phyloP scores from a whole-genome alignment of 1,284 basidiomycete species.

The Cystobasidium slooffiae region DNA sequence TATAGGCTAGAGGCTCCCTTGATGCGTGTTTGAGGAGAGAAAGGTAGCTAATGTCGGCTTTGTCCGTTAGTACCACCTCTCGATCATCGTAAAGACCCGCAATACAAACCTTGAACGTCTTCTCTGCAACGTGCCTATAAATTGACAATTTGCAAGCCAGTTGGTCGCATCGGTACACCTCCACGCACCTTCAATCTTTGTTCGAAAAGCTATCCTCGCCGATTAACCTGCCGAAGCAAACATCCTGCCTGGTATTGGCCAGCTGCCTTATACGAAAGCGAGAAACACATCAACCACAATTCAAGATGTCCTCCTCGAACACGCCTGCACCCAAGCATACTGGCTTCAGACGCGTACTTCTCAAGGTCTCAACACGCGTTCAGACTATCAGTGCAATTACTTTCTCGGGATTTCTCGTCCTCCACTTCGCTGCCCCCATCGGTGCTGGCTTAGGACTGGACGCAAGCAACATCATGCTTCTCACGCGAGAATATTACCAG shows the following conservation, averaged over 20 bases:
- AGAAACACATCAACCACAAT: not conserved
- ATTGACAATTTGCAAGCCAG: no score
- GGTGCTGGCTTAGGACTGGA: conserved; percentile 44
- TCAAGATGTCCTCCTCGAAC: not conserved
- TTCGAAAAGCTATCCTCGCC: no score
- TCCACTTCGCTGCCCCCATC: conserved; percentile 49
- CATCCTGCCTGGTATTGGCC: conserved; percentile 1
- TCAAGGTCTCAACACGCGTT: conserved; percentile 25
- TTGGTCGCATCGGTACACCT: no score
- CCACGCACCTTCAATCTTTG: no score
- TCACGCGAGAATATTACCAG: conserved; percentile 52
- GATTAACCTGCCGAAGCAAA: no score
- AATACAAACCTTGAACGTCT: no score
- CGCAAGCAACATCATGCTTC: conserved; percentile 47
- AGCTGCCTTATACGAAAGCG: not conserved
- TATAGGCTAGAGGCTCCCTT: no score
- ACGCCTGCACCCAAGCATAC: not conserved
- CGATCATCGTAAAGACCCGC: no score
- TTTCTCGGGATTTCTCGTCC: conserved; percentile 48
- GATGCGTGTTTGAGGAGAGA: not conserved
- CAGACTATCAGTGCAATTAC: conserved; percentile 46
- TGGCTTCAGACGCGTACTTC: not conserved
- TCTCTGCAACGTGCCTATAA: no score
- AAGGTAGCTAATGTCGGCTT: not conserved
- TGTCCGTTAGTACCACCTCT: no score